Evolutionary conservation across 2,329 filamentous ascomycete species (phyloP), one percentile per base, ranked within the genome.

Genomic region (Amylocarpus encephaloides): DNA sequence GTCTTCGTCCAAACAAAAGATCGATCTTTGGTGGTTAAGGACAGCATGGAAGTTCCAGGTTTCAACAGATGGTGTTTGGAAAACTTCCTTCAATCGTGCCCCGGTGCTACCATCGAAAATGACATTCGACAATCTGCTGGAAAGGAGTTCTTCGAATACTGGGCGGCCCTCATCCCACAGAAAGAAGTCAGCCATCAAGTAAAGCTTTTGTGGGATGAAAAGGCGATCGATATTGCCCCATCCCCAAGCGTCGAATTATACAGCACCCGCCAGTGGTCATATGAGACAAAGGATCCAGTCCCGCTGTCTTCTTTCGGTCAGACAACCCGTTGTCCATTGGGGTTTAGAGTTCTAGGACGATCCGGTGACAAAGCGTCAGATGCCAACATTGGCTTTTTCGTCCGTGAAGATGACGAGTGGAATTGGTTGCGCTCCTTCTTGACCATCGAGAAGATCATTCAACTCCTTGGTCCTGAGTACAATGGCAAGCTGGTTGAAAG

Each of bases 1-100:
- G 64, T 74, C 43, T 69, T 76, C 56, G 69, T 69, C 0, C 72
- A 82, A 57, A 73, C 76, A 3, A 68, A 52, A 64, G 46, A 48
- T 18, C n/a, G 46, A n/a, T 48, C 46, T 34, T 38, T 48, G 11
- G 46, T 48, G 5, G 29, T 48, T 11, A 48, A 48, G 41, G 46
- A 48, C 7, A 41, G 35, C 2, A 68, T 65, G 1, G 39, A 70
- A 9, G 49, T 56, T 7, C 58, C 56, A 29, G 47, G 41, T 6
- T 50, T 53, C 39, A 54, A 52, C 22, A 34, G 46, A 13, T 52
- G 56, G 52, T 55, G 46, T 40, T 42, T 48, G 16, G 46, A 48
- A 30, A 48, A 48, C n/a, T 53, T 57, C 48, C 18, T 59, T n/a
- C 48, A 53, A 26, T 48, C 46, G 9, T 71, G 68, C 49, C 70